Evolutionary conservation across 352 stramenopile species (phyloP), one percentile per base, ranked within the genome.

Genomic region (Phytophthora citrophthora): DNA sequence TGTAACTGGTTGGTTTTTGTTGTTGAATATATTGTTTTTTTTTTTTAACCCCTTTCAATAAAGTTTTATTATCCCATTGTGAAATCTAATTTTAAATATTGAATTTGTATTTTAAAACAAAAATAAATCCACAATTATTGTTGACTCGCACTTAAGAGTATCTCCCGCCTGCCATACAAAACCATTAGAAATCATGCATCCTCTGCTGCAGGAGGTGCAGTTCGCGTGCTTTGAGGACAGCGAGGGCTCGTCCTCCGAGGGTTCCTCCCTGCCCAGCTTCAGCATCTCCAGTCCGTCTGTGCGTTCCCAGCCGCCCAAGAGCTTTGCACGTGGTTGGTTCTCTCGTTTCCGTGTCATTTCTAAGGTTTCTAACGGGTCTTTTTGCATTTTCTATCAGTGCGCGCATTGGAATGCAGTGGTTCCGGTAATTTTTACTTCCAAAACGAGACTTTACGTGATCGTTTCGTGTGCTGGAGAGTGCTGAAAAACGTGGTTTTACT

Each of bases 361-460:
- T 65, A 65, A 58, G 45, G 29, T 34, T 34, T 34, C 29, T 34
- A 34, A 34, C 29, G 26, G 4, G 26, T 8, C 4, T 29, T 11
- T 11, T 32, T 32, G 1, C n/a, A 39, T 31, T 49, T 48, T 59
- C 53, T 50, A 31, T 55, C 39, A 89, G 83, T 89, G 41, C 81
- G 77, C n/a, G 61, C 83, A 47, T 59, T 90, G 16, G 81, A 92
- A 59, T 89, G 81, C 49, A 83, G 67, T 3, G 83, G 83, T 1
- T 86, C 81, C 2, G 83, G 83, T 20, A 88, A 64, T 52, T 92
- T 90, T 34, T 90, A 89, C 72, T 92, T 90, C 54, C 77, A 89
- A 54, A 86, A 86, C 46, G 81, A 90, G 16, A 61, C 61, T 61
- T 70, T 92, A 32, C 77, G 81, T 20, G 77, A 90, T 67, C 79